Evolutionary conservation across 345 rosid genomes (phyloP), one percentile per base, ranked within the genome.

Genomic region (Eucalyptus grandis): DNA sequence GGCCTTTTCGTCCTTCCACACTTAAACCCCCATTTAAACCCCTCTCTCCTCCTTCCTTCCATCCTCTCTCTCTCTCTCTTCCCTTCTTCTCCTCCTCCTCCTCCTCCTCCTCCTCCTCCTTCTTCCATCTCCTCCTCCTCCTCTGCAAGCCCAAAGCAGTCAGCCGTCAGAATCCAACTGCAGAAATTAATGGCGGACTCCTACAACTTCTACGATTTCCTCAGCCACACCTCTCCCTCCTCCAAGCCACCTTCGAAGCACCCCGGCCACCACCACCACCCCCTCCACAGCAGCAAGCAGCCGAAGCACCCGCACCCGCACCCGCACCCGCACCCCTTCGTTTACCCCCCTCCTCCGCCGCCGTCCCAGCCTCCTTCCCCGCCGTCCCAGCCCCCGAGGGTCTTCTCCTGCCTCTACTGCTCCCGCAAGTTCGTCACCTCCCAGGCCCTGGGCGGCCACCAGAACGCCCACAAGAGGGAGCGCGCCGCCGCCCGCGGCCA

Each of bases 361-460:
- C 89, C 49, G 37, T 53, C 58, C 51, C 90, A 90, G 88, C 92
- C 60, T 65, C 91, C 26, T n/a, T 40, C 87, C 82, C 54, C 88
- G 47, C 46, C 94, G 26, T 40, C 90, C 4, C 91, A 96, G 44
- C 93, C 77, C 3, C 88, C 86, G 40, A 87, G 91, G 16, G 77
- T 95, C 91, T 97, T 97, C 88, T 95, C 92, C 1, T 97, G 99
- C 88, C 98, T 93, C 14, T 97, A 95, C 94, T 97, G 99, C 86
- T 94, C 98, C 7, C 96, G 99, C 46, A 97, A 96, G 92, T 97
- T 96, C 94, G 95, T 92, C 94, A 96, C 98, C 49, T 96, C 99
- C 27, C 99, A 97, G 91, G 99, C 99, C 80, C 98, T 97, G 44
- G 99, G 99, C 17, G 99, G 99, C 90, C 99, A 97, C 93, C 99